phyloP scores from a whole-genome alignment of 1,139 yeast species.

The Hyphopichia pseudoburtonii region DNA sequence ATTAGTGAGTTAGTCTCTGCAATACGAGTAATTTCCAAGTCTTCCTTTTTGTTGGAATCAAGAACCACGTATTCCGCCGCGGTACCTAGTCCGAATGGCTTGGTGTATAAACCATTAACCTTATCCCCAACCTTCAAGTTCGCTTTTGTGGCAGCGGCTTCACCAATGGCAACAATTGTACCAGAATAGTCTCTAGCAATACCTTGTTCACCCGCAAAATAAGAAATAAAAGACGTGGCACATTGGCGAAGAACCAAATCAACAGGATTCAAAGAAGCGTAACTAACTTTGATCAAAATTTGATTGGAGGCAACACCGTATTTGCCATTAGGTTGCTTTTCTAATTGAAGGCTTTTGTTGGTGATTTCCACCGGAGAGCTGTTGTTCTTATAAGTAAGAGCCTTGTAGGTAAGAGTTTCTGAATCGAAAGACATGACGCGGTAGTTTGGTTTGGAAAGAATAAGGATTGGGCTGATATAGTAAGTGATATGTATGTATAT shows the following conservation, averaged over 20 bases:
- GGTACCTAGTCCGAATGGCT: slow-evolving; percentile 51
- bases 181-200: slow-evolving; percentile 75
- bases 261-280: slow-evolving; percentile 67
- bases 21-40: slow-evolving; percentile 37
- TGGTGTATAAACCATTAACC: slow-evolving; percentile 57
- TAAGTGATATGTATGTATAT: too few species aligned
- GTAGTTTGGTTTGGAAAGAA: not conserved
- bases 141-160: slow-evolving; percentile 23
- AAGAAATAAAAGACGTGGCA: slow-evolving; percentile 30
- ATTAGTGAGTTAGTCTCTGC: slow-evolving; percentile 50
- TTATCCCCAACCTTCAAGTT: slow-evolving; percentile 58
- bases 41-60: slow-evolving; percentile 42
- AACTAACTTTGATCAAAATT: slow-evolving; percentile 56
- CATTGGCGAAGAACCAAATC: slow-evolving; percentile 53
- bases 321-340: slow-evolving; percentile 31
- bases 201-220: slow-evolving; percentile 47
- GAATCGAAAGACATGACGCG: slow-evolving; percentile 19
- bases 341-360: slow-evolving; percentile 13
- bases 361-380: slow-evolving; percentile 12
- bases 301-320: slow-evolving; percentile 39
- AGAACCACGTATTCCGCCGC: slow-evolving; percentile 42
- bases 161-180: slow-evolving; percentile 58
- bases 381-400: slow-evolving; percentile 16
- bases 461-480: not conserved
- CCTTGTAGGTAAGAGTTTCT: slow-evolving; percentile 15